phyloP scores from a whole-genome alignment of 2,329 filamentous ascomycete species.

The Cercospora beticola region DNA sequence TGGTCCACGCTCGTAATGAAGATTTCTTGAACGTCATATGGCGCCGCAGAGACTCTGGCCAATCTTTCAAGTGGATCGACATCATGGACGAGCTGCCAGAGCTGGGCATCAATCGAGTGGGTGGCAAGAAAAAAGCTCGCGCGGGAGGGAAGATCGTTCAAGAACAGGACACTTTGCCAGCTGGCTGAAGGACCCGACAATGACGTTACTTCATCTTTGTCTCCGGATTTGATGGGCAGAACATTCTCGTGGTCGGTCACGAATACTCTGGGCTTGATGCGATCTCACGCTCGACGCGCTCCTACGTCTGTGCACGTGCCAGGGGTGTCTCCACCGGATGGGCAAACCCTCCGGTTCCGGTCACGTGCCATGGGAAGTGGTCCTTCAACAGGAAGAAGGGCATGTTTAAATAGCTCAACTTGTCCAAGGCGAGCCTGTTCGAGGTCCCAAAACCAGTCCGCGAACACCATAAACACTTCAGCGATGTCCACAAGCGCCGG shows the following conservation, averaged over 20 bases:
- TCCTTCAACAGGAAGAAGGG: neutral
- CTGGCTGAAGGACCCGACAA: neutral
- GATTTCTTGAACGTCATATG: neutral
- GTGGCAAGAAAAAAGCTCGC: neutral
- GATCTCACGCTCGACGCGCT: neutral
- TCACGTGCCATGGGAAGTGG: neutral
- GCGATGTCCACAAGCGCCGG: neutral
- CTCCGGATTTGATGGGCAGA: neutral
- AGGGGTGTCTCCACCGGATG: neutral
- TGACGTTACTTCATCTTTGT: neutral
- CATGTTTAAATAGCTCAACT: neutral
- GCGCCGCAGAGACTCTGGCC: neutral
- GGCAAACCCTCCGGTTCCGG: neutral
- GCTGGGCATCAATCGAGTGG: conserved; percentile 8
- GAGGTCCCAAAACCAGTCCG: neutral
- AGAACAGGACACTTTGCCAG: neutral
- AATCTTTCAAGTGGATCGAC: conserved; percentile 10
- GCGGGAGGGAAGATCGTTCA: neutral
- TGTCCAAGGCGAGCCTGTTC: neutral
- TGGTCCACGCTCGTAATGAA: neutral
- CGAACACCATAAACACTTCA: neutral
- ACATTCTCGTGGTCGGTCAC: neutral
- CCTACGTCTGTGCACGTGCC: neutral
- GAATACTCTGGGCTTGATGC: neutral
- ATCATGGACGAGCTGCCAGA: conserved; percentile 3